A percentile compares a stretch with the other conserved stretches of the same genome.
Evolutionary conservation across 2,329 filamentous ascomycete genomes (phyloP).

Genomic region (Colletotrichum phormii): DNA sequence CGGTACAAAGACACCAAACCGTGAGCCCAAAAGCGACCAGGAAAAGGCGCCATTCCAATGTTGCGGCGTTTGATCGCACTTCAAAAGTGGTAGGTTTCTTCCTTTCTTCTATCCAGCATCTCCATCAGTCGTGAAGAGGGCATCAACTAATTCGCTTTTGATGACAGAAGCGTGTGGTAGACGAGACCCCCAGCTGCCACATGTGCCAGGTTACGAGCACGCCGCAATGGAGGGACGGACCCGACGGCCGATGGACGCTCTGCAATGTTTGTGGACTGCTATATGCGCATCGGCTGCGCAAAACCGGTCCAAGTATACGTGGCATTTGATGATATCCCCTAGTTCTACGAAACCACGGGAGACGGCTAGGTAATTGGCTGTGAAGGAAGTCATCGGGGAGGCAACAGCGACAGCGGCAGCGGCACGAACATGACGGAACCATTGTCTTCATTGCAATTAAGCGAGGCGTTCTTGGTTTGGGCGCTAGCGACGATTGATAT

Average conservation of each 20-base stretch:
- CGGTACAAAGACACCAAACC: too few relatives aligned
- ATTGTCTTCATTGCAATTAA: background rate
- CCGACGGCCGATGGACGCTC: background rate
- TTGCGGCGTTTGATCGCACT: background rate
- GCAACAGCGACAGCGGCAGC: too few relatives aligned
- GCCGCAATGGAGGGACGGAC: background rate
- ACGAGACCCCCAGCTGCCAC: background rate
- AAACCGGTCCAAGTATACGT: background rate
- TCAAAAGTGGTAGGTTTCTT: background rate
- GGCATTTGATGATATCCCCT: background rate
- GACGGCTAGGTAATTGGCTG: too few relatives aligned
- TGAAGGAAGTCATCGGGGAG: too few relatives aligned
- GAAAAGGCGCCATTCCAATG: background rate
- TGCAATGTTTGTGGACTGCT: slow-evolving; percentile 1
- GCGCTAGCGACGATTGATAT: too few relatives aligned
- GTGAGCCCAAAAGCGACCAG: background rate
- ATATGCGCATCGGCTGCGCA: background rate
- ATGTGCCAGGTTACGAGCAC: background rate
- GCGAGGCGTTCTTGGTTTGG: background rate
- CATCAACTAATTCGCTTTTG: background rate
- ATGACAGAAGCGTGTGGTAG: background rate
- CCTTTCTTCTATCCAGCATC: background rate
- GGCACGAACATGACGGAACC: background rate
- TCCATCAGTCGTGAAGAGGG: background rate
- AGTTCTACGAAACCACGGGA: background rate